Percentiles rank a stretch among this genome's conserved stretches.
phyloP scores from a whole-genome alignment of 176 grass and related monocot species.

The Rhynchospora tenuis region DNA sequence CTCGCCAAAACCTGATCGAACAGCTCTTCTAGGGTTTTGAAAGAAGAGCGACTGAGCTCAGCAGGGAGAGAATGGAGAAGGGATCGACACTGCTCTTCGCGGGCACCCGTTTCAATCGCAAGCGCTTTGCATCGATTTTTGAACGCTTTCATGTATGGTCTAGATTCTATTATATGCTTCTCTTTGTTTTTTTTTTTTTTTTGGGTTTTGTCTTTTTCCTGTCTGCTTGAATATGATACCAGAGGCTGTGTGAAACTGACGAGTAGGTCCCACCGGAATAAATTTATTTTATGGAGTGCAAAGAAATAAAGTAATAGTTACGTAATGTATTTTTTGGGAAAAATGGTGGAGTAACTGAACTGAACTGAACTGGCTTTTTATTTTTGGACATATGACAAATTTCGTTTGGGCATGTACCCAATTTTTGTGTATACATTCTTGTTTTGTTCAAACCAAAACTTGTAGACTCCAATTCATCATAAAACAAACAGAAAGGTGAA shows the following conservation, averaged over 20 bases:
- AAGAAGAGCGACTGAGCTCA: background rate
- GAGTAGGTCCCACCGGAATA: background rate
- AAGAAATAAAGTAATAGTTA: background rate
- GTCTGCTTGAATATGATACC: background rate
- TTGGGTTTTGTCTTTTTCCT: no score
- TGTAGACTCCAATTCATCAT: background rate
- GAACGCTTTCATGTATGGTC: conserved; percentile 39
- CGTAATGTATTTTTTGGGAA: background rate
- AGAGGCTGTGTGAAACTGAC: background rate
- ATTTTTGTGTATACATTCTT: background rate
- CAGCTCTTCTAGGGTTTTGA: conserved; percentile 3
- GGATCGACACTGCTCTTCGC: conserved; percentile 63
- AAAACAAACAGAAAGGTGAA: background rate
- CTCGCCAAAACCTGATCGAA: background rate
- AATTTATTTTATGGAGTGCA: background rate
- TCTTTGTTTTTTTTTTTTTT: background rate
- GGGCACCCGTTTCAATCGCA: conserved; percentile 66
- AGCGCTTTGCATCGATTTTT: conserved; percentile 58
- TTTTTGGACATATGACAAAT: background rate
- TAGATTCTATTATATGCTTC: background rate
- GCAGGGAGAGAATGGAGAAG: conserved; percentile 30
- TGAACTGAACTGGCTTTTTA: background rate
- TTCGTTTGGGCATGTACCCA: background rate
- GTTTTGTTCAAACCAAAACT: background rate
- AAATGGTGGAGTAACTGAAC: background rate